Conservation (phyloP, 495 filamentous ascomycete species). For the Penicillium verhagenii region DNA sequence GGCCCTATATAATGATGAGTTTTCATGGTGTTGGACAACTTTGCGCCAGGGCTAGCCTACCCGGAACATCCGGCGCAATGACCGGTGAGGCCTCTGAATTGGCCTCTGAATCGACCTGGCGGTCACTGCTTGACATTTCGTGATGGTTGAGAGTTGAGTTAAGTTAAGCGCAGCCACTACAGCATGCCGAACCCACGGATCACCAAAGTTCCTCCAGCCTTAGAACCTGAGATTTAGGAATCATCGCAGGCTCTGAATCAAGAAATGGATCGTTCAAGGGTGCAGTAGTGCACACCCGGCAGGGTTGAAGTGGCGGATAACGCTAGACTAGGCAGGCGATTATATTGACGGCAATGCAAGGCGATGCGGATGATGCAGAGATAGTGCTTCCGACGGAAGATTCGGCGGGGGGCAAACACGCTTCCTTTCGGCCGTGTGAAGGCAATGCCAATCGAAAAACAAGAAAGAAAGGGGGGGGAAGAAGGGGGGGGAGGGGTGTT, state of each 20-base stretch:
- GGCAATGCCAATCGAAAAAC: not conserved
- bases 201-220: constrained; percentile 26
- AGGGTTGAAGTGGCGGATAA: not conserved
- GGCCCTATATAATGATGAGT: constrained; percentile 16
- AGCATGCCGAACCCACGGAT: constrained; percentile 27
- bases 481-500: not conserved
- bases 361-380: constrained; percentile 5
- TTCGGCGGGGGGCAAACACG: not conserved
- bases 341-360: constrained; percentile 14
- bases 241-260: constrained; percentile 23
- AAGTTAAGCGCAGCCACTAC: constrained; percentile 20
- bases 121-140: constrained; percentile 33
- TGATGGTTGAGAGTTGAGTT: not conserved
- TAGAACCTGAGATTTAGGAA: constrained; percentile 19
- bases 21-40: not conserved
- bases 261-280: constrained; percentile 4
- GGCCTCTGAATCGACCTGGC: constrained; percentile 7
- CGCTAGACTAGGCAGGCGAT: constrained; percentile 8
- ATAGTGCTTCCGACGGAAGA: not conserved
- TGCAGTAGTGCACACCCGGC: not conserved
- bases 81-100: not conserved
- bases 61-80: constrained; percentile 12
- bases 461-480: not conserved
- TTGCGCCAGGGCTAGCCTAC: constrained; percentile 8
- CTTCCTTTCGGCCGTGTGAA: not conserved